A percentile compares a stretch with the other conserved stretches of the same genome.
These are phyloP conservation scores for Paracoccidioides brasiliensis DNA, from an alignment of 2,329 filamentous ascomycete genomes.

Conservation along the genomic window DNA sequence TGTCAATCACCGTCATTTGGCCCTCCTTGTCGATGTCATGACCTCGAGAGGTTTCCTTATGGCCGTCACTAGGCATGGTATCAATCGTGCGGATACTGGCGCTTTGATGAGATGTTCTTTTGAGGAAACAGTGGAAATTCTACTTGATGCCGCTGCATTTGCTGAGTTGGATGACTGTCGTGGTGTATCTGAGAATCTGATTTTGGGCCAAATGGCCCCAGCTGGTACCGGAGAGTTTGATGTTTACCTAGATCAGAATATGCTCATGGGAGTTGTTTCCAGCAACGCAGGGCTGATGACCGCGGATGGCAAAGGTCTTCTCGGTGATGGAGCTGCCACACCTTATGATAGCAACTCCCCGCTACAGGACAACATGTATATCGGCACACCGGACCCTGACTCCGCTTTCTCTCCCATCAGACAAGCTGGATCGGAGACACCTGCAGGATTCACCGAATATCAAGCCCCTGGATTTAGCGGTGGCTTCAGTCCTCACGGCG, in stretches of 20 bases:
- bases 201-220: constrained; percentile 91
- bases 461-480: constrained; percentile 53
- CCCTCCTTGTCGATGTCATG: constrained; percentile 93
- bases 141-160: constrained; percentile 85
- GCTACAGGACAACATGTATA: constrained; percentile 45
- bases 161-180: constrained; percentile 96
- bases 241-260: constrained; percentile 80
- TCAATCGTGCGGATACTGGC: constrained; percentile 95
- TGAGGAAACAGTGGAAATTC: constrained; percentile 96
- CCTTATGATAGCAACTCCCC: constrained; percentile 71
- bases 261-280: constrained; percentile 88
- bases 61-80: constrained; percentile 93
- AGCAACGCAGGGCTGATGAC: constrained; percentile 81
- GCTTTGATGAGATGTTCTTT: constrained; percentile 99
- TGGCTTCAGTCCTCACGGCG: constrained; percentile 54
- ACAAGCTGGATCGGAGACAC: constrained; percentile 51
- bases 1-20: constrained; percentile 96
- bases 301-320: constrained; percentile 61
- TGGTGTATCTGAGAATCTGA: constrained; percentile 97
- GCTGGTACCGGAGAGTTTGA: constrained; percentile 97
- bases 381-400: constrained; percentile 50
- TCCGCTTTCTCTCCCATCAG: constrained; percentile 59
- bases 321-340: constrained; percentile 70
- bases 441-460: constrained; percentile 49
- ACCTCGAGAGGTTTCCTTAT: constrained; percentile 88